Evolutionary conservation across 2,329 filamentous ascomycete species (phyloP).

Genomic region (Hymenoscyphus fraxineus): DNA sequence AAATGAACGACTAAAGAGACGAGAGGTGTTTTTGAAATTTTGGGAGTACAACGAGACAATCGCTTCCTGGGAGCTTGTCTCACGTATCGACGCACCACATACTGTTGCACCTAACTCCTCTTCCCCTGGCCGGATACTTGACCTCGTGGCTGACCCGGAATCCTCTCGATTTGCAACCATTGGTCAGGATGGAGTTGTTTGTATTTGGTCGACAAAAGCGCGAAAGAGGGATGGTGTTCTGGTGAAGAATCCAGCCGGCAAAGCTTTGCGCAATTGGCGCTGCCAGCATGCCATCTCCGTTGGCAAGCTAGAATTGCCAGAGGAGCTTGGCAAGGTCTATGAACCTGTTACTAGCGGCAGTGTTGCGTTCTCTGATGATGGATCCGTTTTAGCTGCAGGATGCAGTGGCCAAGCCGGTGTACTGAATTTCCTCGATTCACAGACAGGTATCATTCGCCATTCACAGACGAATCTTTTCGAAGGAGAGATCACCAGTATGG

Average conservation of each 20-base stretch:
- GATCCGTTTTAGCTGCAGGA: slow-evolving; percentile 73
- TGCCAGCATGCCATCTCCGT: slow-evolving; percentile 58
- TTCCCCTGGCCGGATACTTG: slow-evolving; percentile 59
- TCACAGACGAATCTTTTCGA: slow-evolving; percentile 65
- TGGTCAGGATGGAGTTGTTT: slow-evolving; percentile 73
- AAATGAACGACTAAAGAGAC: slow-evolving; percentile 48
- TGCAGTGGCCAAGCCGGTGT: slow-evolving; percentile 55
- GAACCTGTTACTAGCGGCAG: slow-evolving; percentile 47
- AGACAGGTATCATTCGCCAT: slow-evolving; percentile 61
- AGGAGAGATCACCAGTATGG: slow-evolving; percentile 62
- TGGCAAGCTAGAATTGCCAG: slow-evolving; percentile 38
- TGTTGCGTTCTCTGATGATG: slow-evolving; percentile 77
- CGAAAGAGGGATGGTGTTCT: slow-evolving; percentile 65
- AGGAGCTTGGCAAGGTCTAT: slow-evolving; percentile 28
- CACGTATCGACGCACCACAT: slow-evolving; percentile 82
- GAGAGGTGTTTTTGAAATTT: slow-evolving; percentile 84
- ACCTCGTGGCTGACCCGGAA: slow-evolving; percentile 66
- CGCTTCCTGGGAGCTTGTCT: slow-evolving; percentile 68
- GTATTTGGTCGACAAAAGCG: slow-evolving; percentile 75
- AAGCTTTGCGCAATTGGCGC: slow-evolving; percentile 69
- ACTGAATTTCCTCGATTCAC: slow-evolving; percentile 73
- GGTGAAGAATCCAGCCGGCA: slow-evolving; percentile 54
- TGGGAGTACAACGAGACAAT: slow-evolving; percentile 65
- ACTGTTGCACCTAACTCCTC: slow-evolving; percentile 49
- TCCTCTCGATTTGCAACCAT: slow-evolving; percentile 76